These are phyloP conservation scores for Dactylorhiza incarnata DNA, from an alignment of 106 monocot species.

Conservation along the genomic window DNA sequence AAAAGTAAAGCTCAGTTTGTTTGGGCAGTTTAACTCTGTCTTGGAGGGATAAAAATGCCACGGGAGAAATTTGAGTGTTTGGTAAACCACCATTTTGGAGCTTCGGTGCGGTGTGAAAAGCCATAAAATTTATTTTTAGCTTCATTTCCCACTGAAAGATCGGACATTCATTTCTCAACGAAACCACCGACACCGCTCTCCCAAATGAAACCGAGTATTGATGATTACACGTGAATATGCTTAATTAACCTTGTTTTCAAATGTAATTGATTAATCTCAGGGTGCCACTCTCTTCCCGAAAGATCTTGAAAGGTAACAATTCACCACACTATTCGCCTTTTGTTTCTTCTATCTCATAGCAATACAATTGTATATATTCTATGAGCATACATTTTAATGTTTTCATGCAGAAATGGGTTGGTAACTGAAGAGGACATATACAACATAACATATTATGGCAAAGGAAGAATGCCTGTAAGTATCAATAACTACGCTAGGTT, in stretches of 20 bases:
- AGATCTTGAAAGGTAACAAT: constrained; percentile 67
- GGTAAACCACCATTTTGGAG: too few relatives aligned
- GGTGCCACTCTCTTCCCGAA: constrained; percentile 82
- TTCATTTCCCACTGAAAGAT: too few relatives aligned
- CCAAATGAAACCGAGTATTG: neutral
- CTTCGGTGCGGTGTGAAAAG: too few relatives aligned
- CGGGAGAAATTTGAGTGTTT: too few relatives aligned
- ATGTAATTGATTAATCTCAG: constrained; percentile 19
- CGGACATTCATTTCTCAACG: too few relatives aligned
- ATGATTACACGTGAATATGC: neutral
- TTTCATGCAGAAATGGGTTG: constrained; percentile 48
- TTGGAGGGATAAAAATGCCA: too few relatives aligned
- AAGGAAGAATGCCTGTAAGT: constrained; percentile 80
- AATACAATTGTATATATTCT: neutral
- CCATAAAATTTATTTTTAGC: too few relatives aligned
- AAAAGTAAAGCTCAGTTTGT: too few relatives aligned
- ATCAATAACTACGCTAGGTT: neutral
- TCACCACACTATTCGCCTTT: neutral
- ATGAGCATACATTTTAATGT: neutral
- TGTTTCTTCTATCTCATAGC: neutral
- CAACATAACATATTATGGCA: constrained; percentile 77
- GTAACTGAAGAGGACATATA: constrained; percentile 65
- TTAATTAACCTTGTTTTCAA: neutral
- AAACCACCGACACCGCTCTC: too few relatives aligned
- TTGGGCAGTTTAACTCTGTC: too few relatives aligned